Evolutionary conservation across 805 yeast species (phyloP), one percentile per base, ranked within the genome.

Genomic region (Clavispora vitiphila): DNA sequence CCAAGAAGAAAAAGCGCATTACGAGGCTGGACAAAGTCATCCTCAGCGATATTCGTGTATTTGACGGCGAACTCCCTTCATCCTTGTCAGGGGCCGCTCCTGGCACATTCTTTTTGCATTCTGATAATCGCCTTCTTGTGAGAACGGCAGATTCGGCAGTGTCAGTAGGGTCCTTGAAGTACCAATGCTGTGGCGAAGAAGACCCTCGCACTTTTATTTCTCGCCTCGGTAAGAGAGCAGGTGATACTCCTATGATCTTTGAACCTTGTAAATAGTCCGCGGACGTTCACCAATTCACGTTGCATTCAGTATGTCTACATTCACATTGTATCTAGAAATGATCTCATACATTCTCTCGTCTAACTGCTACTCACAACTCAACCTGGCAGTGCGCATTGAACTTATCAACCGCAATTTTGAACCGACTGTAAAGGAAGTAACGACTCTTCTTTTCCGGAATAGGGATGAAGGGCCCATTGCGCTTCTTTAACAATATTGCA

Each of bases 401-500:
- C 54, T 83, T 86, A 18, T 72, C 76, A 14, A 88, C 98, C 1
- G 96, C 96, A 45, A 83, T 64, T 3, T 81, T 83, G 52, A 93
- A 85, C 55, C 76, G 77, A 48, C 69, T 74, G 69, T 88, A 89
- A 41, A 91, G 62, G 56, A 77, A 81, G 44, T 70, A 69, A 48
- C 90, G 72, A 44, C 82, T 80, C 8, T 73, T 64, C 16, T 70
- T 67, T 40, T 86, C 93, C 0, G 86, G 80, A 32, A 91, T 71
- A 2, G 96, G 96, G 36, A 91, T 78, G 57, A 91, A 91, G 5
- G 73, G 74, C 1, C 73, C 75, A 15, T 54, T 56, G 29, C 71
- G 71, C 20, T 73, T 75, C 19, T 74, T 76, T 44, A 84, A 66
- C 9, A 74, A 78, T 46, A 91, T 72, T 38, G 77, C 75, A 25